Base-by-base conservation (phyloP, 2,329 filamentous ascomycete species). In the Chaetomiaceae sp. region DNA sequence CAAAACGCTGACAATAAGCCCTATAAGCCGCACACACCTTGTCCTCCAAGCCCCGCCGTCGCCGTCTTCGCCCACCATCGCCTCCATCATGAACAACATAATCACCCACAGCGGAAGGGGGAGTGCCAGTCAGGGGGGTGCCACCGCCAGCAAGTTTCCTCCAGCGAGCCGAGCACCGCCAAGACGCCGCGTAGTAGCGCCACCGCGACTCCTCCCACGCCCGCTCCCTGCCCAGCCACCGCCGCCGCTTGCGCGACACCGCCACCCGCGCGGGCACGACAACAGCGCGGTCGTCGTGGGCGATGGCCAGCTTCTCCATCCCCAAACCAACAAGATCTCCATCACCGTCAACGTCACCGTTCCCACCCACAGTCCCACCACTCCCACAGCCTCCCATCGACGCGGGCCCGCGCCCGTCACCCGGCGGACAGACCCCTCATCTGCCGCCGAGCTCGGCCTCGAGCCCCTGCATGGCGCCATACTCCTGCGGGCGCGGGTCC, bases 401-500 rank as follows among this genome's bases (percentile, higher is more conserved):
- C n/a, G n/a, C n/a, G n/a, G n/a, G n/a, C n/a, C n/a, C n/a, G n/a
- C n/a, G n/a, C n/a, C n/a, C n/a, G n/a, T n/a, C n/a, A n/a, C n/a
- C n/a, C n/a, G n/a, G n/a, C n/a, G n/a, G n/a, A n/a, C n/a, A n/a
- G n/a, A n/a, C n/a, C n/a, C n/a, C 39, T 45, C 54, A 60, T 51
- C 56, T 54, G 29, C 73, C 74, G 24, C 75, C 75, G 33, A 83
- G 68, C 50, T 82, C 79, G 22, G 75, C 75, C 65, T 83, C 79
- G 17, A 83, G 67, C 4, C 72, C 72, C 34, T 68, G 68, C 36
- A 67, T 64, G 29, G 72, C 70, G 24, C 68, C 62, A 55, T 79
- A 80, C 60, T 81, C 78, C 58, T 81, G 76, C 6, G 78, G 78
- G 33, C 78, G 65, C 7, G 78, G 78, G 44, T 81, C 78, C 56